These are phyloP conservation scores for Salix exigua DNA, from an alignment of 345 rosid species.

Conservation along the genomic window DNA sequence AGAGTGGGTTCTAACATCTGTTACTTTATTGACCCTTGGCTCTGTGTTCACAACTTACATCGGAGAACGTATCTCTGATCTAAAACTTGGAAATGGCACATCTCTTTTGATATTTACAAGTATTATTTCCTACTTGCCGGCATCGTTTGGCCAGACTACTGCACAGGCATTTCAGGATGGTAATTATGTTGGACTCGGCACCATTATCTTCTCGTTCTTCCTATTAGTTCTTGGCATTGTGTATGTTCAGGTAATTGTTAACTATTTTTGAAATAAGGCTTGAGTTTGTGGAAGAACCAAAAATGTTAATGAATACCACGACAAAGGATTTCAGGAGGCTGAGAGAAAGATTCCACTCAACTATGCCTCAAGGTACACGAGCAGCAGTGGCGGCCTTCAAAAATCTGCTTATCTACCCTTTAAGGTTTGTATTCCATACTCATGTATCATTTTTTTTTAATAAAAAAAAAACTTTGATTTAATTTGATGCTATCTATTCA, in stretches of 20 bases:
- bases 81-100: conserved; percentile 96
- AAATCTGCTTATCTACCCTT: conserved; percentile 94
- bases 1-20: conserved; percentile 83
- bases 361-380: conserved; percentile 88
- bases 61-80: conserved; percentile 86
- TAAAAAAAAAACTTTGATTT: not conserved
- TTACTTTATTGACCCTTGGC: conserved; percentile 75
- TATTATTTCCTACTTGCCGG: conserved; percentile 93
- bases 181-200: conserved; percentile 76
- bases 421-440: conserved; percentile 48
- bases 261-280: conserved; percentile 1
- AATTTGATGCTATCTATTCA: not conserved
- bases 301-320: conserved; percentile 21
- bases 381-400: conserved; percentile 77
- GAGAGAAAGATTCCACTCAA: conserved; percentile 97
- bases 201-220: conserved; percentile 64
- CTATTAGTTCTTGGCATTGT: conserved; percentile 85
- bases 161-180: conserved; percentile 83
- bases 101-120: conserved; percentile 91
- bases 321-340: conserved; percentile 80
- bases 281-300: conserved; percentile 13
- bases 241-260: conserved; percentile 83
- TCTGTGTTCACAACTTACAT: conserved; percentile 80
- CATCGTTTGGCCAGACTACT: conserved; percentile 89
- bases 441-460: not conserved